phyloP scores from a whole-genome alignment of 2,329 filamentous ascomycete genomes.

The Aspergillus ibericus region DNA sequence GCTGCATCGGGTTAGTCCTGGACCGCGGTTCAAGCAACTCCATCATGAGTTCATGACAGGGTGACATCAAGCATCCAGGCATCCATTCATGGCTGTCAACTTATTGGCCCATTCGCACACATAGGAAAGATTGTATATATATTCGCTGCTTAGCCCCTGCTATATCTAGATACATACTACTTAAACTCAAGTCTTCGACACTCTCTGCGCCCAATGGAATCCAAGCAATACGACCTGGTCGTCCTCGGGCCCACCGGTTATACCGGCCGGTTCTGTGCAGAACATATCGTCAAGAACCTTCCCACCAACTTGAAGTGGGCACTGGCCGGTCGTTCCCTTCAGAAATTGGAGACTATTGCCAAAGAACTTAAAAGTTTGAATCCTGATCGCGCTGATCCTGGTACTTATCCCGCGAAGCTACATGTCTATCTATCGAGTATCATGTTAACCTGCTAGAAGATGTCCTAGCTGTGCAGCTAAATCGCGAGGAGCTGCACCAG shows the following conservation, averaged over 20 bases:
- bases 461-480: conserved; percentile 50
- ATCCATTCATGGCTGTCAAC: not conserved
- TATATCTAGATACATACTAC: not conserved
- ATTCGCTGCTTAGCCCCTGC: not conserved
- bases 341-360: conserved; percentile 70
- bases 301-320: conserved; percentile 85
- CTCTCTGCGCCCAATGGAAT: conserved; percentile 37
- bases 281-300: conserved; percentile 69
- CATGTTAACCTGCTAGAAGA: conserved; percentile 29
- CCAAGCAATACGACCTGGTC: conserved; percentile 62
- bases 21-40: not conserved
- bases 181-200: not conserved
- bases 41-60: not conserved
- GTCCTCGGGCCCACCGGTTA: conserved; percentile 74
- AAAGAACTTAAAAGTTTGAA: conserved; percentile 66
- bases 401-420: conserved; percentile 43
- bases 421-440: not conserved
- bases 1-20: conserved; percentile 4
- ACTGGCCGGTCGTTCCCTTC: conserved; percentile 75
- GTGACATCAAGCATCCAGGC: not conserved
- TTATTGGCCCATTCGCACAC: not conserved
- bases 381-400: conserved; percentile 68
- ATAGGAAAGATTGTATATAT: not conserved
- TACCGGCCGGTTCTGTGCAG: conserved; percentile 73
- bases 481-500: conserved; percentile 50